Evolutionary conservation across 208 protist genomes (phyloP).

Genomic region (Leishmania arabica): DNA sequence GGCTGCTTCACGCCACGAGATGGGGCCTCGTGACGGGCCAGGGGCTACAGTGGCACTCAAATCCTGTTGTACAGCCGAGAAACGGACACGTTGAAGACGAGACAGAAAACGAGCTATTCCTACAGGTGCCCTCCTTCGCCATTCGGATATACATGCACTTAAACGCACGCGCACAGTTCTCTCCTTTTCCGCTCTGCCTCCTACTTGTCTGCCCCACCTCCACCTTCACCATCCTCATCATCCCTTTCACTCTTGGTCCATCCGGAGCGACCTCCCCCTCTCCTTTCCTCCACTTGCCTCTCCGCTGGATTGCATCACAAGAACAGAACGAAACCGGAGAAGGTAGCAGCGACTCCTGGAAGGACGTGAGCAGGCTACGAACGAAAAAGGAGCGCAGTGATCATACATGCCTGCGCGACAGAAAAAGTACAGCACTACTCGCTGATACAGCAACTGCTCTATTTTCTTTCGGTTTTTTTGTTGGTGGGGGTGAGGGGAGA

Average conservation of each 20-base stretch:
- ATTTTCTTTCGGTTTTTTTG: background rate
- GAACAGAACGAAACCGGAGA: background rate
- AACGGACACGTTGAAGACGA: background rate
- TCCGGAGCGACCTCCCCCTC: too few relatives aligned
- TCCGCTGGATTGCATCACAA: background rate
- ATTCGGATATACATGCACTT: background rate
- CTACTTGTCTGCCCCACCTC: background rate
- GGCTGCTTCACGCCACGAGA: background rate
- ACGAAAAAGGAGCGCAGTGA: background rate
- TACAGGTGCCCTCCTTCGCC: too few relatives aligned
- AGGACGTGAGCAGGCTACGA: background rate
- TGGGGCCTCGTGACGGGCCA: background rate
- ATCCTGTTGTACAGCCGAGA: background rate
- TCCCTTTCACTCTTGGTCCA: background rate
- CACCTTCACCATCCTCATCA: background rate
- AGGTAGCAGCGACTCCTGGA: background rate
- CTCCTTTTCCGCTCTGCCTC: slow-evolving; percentile 6
- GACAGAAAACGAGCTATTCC: background rate
- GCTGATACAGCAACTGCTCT: background rate
- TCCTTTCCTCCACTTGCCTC: background rate
- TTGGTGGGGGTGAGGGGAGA: background rate
- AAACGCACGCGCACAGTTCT: slow-evolving; percentile 3
- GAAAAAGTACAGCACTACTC: background rate
- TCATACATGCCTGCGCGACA: background rate
- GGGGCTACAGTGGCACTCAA: too few relatives aligned